Percentiles rank a stretch among this genome's conserved stretches.
These are phyloP conservation scores for Gastrolobium villosum DNA, from an alignment of 306 rosid genomes.

Conservation along the genomic window DNA sequence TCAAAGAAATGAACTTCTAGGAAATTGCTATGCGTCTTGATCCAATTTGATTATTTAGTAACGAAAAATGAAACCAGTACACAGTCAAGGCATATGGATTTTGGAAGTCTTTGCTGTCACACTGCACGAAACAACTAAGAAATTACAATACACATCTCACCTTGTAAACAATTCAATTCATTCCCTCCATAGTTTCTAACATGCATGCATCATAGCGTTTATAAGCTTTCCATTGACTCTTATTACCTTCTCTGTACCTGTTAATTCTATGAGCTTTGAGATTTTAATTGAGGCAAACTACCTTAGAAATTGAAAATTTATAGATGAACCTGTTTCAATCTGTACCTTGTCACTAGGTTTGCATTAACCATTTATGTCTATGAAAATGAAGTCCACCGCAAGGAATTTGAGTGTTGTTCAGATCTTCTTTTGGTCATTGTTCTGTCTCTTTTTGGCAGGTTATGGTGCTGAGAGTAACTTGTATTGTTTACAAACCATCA, in stretches of 20 bases:
- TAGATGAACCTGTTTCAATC: slow-evolving; percentile 14
- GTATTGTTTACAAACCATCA: slow-evolving; percentile 47
- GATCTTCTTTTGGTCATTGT: slow-evolving; percentile 19
- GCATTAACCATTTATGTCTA: not conserved
- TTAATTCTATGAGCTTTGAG: slow-evolving; percentile 11
- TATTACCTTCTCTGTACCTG: not conserved
- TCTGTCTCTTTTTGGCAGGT: slow-evolving; percentile 20
- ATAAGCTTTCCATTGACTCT: not conserved
- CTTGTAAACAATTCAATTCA: not conserved
- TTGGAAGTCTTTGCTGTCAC: not conserved
- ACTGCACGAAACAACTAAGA: not conserved
- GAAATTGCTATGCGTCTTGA: slow-evolving; percentile 26
- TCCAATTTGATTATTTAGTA: not conserved
- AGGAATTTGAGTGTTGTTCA: not conserved
- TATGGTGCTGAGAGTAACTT: slow-evolving; percentile 26
- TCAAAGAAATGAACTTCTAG: slow-evolving; percentile 8
- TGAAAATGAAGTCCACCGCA: slow-evolving; percentile 1
- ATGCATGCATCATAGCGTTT: not conserved
- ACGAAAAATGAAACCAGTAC: not conserved
- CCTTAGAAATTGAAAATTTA: not conserved
- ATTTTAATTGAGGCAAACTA: not conserved
- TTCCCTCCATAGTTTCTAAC: not conserved
- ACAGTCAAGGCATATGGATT: not conserved
- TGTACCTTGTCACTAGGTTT: not conserved
- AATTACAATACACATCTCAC: not conserved